Evolutionary conservation across 768 basidiomycete species (phyloP).

Genomic region (Lyophyllum atratum): DNA sequence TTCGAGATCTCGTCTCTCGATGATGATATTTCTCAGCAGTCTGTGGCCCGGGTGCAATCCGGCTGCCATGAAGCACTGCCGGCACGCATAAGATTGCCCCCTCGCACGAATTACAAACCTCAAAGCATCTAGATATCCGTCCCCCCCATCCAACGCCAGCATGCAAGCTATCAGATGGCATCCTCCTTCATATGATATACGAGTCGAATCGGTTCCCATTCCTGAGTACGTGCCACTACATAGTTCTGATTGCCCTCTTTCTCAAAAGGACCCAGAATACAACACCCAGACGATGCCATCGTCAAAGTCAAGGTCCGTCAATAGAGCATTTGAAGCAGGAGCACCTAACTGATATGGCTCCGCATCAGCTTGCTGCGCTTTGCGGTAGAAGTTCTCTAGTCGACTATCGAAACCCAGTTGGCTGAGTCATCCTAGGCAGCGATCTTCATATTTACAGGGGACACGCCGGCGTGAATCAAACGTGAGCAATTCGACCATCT

Average conservation of each 20-base stretch:
- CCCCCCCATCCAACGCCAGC: not conserved
- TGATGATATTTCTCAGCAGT: not conserved
- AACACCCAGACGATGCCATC: constrained; percentile 76
- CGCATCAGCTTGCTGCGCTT: constrained; percentile 58
- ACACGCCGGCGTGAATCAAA: constrained; percentile 49
- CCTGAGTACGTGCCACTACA: constrained; percentile 39
- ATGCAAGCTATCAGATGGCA: constrained; percentile 60
- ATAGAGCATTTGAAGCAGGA: not conserved
- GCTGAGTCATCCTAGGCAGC: constrained; percentile 42
- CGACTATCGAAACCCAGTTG: not conserved
- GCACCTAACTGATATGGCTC: not conserved
- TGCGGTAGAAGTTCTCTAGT: constrained; percentile 45
- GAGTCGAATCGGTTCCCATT: constrained; percentile 62
- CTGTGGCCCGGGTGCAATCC: not conserved
- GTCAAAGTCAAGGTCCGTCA: constrained; percentile 65
- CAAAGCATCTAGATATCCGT: not conserved
- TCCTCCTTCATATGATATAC: constrained; percentile 69
- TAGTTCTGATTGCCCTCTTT: not conserved
- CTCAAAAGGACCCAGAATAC: constrained; percentile 39
- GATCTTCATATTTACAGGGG: constrained; percentile 79
- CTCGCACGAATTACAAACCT: no score
- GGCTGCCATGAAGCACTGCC: not conserved
- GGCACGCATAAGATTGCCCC: no score
- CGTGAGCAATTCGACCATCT: constrained; percentile 38
- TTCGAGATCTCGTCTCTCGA: not conserved